A percentile compares a stretch with the other conserved stretches of the same genome.
Evolutionary conservation across 1,284 basidiomycete species (phyloP).

Genomic region (Cutaneotrichosporon sp.): DNA sequence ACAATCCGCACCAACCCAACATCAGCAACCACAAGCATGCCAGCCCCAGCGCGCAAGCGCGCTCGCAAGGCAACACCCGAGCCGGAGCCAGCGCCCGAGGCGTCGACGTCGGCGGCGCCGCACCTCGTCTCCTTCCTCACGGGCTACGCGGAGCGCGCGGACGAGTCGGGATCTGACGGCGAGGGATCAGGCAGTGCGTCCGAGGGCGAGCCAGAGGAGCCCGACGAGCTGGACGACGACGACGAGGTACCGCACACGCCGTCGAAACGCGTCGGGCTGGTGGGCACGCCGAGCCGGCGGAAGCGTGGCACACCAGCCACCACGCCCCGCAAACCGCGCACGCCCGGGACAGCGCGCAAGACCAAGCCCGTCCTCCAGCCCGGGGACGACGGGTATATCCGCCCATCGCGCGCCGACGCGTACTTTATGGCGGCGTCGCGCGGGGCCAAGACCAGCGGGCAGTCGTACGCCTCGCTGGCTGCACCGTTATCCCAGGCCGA

Average conservation of each 20-base stretch:
- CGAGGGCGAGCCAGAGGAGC: slow-evolving; percentile 30
- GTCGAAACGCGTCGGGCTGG: slow-evolving; percentile 19
- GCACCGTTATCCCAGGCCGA: slow-evolving; percentile 58
- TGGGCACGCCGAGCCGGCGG: slow-evolving; percentile 32
- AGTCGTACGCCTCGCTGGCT: slow-evolving; percentile 71
- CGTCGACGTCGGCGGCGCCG: slow-evolving; percentile 11
- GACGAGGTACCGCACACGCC: slow-evolving; percentile 20
- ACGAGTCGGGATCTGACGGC: slow-evolving; percentile 28
- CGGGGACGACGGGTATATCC: slow-evolving; percentile 44
- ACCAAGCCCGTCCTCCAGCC: slow-evolving; percentile 27
- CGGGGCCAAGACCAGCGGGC: slow-evolving; percentile 68
- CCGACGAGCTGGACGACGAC: slow-evolving; percentile 32
- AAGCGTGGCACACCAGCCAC: slow-evolving; percentile 32
- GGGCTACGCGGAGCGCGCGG: slow-evolving; percentile 35
- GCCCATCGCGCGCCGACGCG: slow-evolving; percentile 65
- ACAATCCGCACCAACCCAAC: neutral
- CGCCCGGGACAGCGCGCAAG: slow-evolving; percentile 14
- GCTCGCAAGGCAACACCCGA: slow-evolving; percentile 6
- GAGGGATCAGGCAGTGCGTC: slow-evolving; percentile 21
- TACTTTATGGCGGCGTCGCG: slow-evolving; percentile 70
- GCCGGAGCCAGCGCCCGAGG: slow-evolving; percentile 1
- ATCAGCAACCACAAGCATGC: neutral
- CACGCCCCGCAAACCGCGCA: slow-evolving; percentile 26
- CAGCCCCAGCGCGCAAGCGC: slow-evolving; percentile 5
- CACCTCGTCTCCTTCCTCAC: slow-evolving; percentile 51